These are phyloP conservation scores for Darksidea phi DNA, from an alignment of 495 filamentous ascomycete genomes.

Conservation along the genomic window DNA sequence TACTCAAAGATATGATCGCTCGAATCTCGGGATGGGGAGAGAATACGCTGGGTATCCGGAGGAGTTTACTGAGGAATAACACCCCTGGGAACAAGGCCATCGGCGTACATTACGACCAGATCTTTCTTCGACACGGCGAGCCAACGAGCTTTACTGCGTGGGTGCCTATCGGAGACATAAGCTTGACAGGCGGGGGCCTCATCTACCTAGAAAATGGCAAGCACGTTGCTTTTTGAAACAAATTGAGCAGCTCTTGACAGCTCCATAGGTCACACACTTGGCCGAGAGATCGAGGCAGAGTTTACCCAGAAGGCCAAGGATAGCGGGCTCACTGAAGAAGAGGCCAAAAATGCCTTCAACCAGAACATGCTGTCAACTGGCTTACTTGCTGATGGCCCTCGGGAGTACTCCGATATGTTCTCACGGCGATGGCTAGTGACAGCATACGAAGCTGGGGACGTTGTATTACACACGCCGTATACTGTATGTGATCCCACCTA, in stretches of 20 bases:
- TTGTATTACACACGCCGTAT: conserved; percentile 37
- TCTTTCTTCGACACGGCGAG: conserved; percentile 61
- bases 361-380: conserved; percentile 40
- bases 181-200: conserved; percentile 57
- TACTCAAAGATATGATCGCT: conserved; percentile 53
- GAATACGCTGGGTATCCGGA: conserved; percentile 45
- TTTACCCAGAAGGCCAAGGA: conserved; percentile 35
- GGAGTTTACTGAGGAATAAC: conserved; percentile 54
- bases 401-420: conserved; percentile 26
- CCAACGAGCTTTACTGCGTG: conserved; percentile 61
- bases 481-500: not conserved
- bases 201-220: conserved; percentile 58
- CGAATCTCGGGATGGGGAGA: conserved; percentile 56
- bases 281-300: conserved; percentile 33
- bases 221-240: not conserved
- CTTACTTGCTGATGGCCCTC: conserved; percentile 32
- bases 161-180: conserved; percentile 63
- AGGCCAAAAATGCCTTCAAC: conserved; percentile 38
- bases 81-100: conserved; percentile 59
- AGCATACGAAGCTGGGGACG: conserved; percentile 38
- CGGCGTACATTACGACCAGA: conserved; percentile 66
- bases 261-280: conserved; percentile 25
- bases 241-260: not conserved
- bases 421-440: conserved; percentile 36
- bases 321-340: conserved; percentile 31